These are phyloP conservation scores for Aspergillus sp. DNA, from an alignment of 2,329 filamentous ascomycete genomes.

Conservation along the genomic window DNA sequence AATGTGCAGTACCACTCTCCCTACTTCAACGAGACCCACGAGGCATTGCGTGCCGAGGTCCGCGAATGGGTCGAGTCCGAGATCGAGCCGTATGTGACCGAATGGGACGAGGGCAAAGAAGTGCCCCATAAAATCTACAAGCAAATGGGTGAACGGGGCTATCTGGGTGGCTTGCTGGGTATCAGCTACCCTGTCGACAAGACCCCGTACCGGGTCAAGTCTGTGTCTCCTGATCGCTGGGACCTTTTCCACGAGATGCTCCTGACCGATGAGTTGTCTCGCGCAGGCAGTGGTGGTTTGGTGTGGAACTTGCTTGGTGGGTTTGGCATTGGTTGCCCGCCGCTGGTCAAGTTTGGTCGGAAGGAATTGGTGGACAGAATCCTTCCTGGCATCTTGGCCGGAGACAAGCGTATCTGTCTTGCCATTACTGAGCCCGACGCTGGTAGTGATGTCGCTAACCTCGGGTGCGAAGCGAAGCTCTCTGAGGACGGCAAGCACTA, in stretches of 20 bases:
- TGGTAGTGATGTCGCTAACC: slow-evolving; percentile 87
- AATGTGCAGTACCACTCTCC: slow-evolving; percentile 73
- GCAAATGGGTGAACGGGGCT: slow-evolving; percentile 86
- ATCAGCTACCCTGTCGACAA: slow-evolving; percentile 68
- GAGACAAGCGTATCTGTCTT: slow-evolving; percentile 94
- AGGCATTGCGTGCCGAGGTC: slow-evolving; percentile 79
- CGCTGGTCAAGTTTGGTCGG: slow-evolving; percentile 84
- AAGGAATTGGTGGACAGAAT: slow-evolving; percentile 78
- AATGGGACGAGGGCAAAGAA: slow-evolving; percentile 94
- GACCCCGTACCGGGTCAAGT: slow-evolving; percentile 61
- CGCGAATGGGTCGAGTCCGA: slow-evolving; percentile 85
- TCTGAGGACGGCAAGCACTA: slow-evolving; percentile 96
- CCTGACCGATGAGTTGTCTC: slow-evolving; percentile 86
- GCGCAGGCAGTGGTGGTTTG: slow-evolving; percentile 79
- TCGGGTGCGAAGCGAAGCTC: slow-evolving; percentile 92
- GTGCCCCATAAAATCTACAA: slow-evolving; percentile 89
- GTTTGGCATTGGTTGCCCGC: slow-evolving; percentile 91
- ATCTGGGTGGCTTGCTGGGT: slow-evolving; percentile 82
- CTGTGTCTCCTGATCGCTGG: slow-evolving; percentile 81
- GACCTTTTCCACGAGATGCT: slow-evolving; percentile 98
- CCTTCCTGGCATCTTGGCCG: slow-evolving; percentile 74
- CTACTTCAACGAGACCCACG: slow-evolving; percentile 93
- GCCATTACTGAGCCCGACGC: slow-evolving; percentile 97
- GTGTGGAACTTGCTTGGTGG: slow-evolving; percentile 96
- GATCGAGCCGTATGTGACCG: slow-evolving; percentile 82